These are phyloP conservation scores for Crataegus laevigata DNA, from an alignment of 306 rosid species.

Conservation along the genomic window DNA sequence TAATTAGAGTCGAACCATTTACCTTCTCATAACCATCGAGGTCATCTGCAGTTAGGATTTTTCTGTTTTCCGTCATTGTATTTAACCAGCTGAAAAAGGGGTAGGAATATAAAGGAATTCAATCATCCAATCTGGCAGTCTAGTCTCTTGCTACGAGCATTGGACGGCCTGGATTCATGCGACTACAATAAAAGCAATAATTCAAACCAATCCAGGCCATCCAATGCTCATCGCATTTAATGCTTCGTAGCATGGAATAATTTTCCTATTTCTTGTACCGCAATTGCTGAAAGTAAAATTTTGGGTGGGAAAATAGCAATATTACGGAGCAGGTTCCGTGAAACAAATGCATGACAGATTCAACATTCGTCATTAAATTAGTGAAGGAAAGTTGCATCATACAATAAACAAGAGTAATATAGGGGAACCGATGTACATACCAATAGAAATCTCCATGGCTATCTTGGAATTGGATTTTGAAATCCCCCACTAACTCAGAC, in stretches of 20 bases:
- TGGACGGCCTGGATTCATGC: too few species aligned
- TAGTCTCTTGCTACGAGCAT: too few species aligned
- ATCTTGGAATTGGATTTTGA: conserved; percentile 84
- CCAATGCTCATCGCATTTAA: too few species aligned
- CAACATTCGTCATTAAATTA: neutral
- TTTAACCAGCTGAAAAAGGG: conserved; percentile 65
- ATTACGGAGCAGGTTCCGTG: neutral
- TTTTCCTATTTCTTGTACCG: neutral
- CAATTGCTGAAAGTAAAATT: conserved; percentile 3
- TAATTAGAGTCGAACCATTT: conserved; percentile 1
- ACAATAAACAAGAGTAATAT: neutral
- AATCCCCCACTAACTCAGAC: conserved; percentile 77
- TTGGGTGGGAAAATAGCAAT: neutral
- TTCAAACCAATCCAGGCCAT: too few species aligned
- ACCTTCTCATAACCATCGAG: conserved; percentile 95
- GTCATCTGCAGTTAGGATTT: conserved; percentile 40
- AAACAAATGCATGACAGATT: neutral
- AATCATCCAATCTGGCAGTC: neutral
- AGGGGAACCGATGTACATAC: conserved; percentile 28
- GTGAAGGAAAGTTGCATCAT: neutral
- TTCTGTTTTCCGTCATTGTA: conserved; percentile 73
- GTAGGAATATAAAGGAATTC: neutral
- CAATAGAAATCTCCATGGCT: conserved; percentile 95
- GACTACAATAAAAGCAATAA: too few species aligned
- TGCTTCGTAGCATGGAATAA: too few species aligned